These are phyloP conservation scores for Boletus smithii DNA, from an alignment of 1,284 basidiomycete species.

Conservation along the genomic window DNA sequence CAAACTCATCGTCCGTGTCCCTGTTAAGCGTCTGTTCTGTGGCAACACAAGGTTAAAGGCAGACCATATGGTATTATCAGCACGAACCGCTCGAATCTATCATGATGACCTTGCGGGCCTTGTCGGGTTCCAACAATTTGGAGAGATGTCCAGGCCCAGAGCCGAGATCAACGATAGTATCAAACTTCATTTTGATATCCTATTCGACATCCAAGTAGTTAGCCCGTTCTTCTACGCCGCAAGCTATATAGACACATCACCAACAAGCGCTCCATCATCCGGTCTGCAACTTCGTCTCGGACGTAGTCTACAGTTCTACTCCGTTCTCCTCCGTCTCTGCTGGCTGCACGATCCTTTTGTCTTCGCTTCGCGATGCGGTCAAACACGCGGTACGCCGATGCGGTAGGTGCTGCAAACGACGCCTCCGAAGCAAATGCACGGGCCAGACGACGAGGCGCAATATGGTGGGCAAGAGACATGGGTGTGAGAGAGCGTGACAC, in stretches of 20 bases:
- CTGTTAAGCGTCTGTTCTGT: conserved; percentile 65
- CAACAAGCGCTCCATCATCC: conserved; percentile 85
- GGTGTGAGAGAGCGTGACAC: conserved; percentile 12
- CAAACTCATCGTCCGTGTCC: conserved; percentile 72
- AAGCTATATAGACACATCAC: conserved; percentile 36
- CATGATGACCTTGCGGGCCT: conserved; percentile 78
- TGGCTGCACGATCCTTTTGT: conserved; percentile 79
- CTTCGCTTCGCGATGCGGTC: conserved; percentile 80
- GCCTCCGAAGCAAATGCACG: conserved; percentile 42
- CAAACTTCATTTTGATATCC: conserved; percentile 90
- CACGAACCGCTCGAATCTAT: conserved; percentile 80
- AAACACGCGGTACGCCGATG: conserved; percentile 78
- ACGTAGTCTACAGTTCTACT: conserved; percentile 90
- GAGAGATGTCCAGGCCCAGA: conserved; percentile 95
- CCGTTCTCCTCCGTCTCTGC: conserved; percentile 50
- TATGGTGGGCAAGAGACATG: conserved; percentile 18
- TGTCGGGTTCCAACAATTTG: conserved; percentile 73
- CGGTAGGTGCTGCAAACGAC: conserved; percentile 35
- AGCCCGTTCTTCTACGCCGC: conserved; percentile 1
- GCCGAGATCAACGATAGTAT: conserved; percentile 82
- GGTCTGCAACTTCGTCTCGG: conserved; percentile 85
- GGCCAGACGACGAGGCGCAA: conserved; percentile 6
- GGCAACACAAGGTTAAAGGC: conserved; percentile 8
- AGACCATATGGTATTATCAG: background rate
- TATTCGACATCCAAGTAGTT: conserved; percentile 34